Evolutionary conservation across 1,139 yeast species (phyloP).

Genomic region (Arxiozyma telluris): DNA sequence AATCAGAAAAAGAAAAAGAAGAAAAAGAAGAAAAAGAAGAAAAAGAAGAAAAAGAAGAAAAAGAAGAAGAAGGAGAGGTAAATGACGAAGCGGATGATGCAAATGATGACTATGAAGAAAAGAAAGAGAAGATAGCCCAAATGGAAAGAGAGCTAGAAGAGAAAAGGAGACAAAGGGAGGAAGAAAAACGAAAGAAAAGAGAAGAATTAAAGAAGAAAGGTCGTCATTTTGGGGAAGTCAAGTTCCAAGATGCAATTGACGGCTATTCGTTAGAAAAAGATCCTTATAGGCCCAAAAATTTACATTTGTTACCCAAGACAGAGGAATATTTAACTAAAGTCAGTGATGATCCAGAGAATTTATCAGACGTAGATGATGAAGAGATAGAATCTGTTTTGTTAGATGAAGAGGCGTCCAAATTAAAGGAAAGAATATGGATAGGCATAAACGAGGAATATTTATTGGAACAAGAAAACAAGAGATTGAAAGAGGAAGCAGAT

Average conservation of each 20-base stretch:
- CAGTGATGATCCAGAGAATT: conserved; percentile 50
- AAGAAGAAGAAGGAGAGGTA: background rate
- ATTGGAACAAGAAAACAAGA: conserved; percentile 74
- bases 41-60: background rate
- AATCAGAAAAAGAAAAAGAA: conserved; percentile 8
- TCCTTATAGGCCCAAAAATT: conserved; percentile 47
- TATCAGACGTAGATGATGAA: conserved; percentile 76
- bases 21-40: conserved; percentile 10
- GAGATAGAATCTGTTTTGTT: conserved; percentile 56
- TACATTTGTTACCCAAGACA: conserved; percentile 48
- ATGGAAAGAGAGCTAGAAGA: background rate
- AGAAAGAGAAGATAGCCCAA: background rate
- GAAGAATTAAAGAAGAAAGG: conserved; percentile 3
- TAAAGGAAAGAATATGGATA: conserved; percentile 80
- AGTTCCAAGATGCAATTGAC: conserved; percentile 25
- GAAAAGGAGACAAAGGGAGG: conserved; percentile 3
- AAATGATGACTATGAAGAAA: conserved; percentile 4
- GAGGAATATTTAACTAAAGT: conserved; percentile 44
- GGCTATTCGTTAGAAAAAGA: conserved; percentile 30
- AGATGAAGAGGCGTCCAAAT: conserved; percentile 53
- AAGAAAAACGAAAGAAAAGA: conserved; percentile 9
- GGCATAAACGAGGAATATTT: conserved; percentile 80
- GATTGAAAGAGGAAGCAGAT: conserved; percentile 82
- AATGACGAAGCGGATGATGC: conserved; percentile 5
- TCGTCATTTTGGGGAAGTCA: background rate